Percentiles rank a stretch among this genome's conserved stretches.
Conservation (phyloP, 2,329 filamentous ascomycete genomes). For the Alternaria triticina region DNA sequence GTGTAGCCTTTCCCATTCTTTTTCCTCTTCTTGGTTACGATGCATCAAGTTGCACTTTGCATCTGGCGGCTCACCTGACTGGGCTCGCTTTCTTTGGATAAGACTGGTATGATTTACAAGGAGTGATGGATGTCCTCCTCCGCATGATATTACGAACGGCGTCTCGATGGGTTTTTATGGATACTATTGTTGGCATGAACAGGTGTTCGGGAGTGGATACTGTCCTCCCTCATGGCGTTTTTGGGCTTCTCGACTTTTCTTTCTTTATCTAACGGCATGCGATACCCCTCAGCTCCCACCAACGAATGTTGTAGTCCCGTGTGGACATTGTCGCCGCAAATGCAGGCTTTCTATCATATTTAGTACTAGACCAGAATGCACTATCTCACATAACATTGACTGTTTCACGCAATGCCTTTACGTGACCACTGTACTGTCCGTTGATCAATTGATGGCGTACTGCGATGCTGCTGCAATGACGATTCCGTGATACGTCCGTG, state of each 20-base stretch:
- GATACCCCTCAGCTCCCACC: slow-evolving; percentile 21
- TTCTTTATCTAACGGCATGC: slow-evolving; percentile 12
- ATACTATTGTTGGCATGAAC: slow-evolving; percentile 27
- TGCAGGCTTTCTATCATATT: slow-evolving; percentile 10
- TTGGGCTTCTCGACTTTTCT: neutral
- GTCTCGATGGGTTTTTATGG: slow-evolving; percentile 22
- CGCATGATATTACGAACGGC: slow-evolving; percentile 38
- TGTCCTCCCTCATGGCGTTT: slow-evolving; percentile 24
- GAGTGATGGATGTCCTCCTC: slow-evolving; percentile 17
- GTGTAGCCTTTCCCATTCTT: neutral
- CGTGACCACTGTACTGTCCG: neutral
- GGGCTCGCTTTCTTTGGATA: slow-evolving; percentile 19
- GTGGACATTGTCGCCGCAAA: slow-evolving; percentile 16
- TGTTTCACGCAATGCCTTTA: neutral
- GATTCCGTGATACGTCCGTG: neutral
- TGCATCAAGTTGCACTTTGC: slow-evolving; percentile 35
- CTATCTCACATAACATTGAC: neutral
- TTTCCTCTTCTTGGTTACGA: slow-evolving; percentile 3
- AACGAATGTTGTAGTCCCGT: slow-evolving; percentile 11
- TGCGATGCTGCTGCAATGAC: neutral
- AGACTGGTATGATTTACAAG: slow-evolving; percentile 30
- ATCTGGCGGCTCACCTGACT: slow-evolving; percentile 25
- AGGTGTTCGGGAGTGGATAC: slow-evolving; percentile 18
- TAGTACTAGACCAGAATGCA: slow-evolving; percentile 20
- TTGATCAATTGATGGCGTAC: neutral